These are phyloP conservation scores for Jaapia argillacea DNA, from an alignment of 768 basidiomycete species.

Conservation along the genomic window DNA sequence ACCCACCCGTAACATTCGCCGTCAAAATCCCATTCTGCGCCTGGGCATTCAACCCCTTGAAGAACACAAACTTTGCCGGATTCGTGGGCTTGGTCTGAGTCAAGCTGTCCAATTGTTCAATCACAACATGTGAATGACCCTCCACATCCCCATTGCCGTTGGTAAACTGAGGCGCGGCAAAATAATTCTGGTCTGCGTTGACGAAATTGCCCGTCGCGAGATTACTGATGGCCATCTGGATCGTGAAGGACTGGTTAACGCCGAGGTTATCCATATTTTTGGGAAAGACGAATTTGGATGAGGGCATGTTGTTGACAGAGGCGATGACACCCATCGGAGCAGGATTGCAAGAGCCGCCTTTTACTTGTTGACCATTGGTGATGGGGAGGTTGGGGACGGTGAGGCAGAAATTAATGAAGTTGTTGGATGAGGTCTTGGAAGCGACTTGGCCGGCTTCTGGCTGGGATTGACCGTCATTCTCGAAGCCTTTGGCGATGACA, in stretches of 20 bases:
- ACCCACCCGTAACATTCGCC: constrained; percentile 39
- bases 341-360: constrained; percentile 47
- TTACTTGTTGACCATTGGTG: constrained; percentile 50
- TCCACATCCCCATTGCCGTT: constrained; percentile 37
- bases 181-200: constrained; percentile 42
- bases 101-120: constrained; percentile 40
- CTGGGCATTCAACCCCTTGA: constrained; percentile 40
- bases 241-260: constrained; percentile 40
- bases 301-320: constrained; percentile 38
- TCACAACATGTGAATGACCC: constrained; percentile 56
- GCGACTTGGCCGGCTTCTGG: constrained; percentile 36
- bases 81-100: constrained; percentile 38
- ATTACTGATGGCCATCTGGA: constrained; percentile 35
- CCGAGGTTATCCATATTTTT: constrained; percentile 32
- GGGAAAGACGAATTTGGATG: constrained; percentile 41
- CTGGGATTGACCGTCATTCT: constrained; percentile 33
- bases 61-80: constrained; percentile 46
- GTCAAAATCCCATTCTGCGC: constrained; percentile 35
- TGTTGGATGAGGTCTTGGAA: constrained; percentile 55
- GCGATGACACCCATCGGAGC: constrained; percentile 53
- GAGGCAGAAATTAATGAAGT: constrained; percentile 64
- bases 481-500: constrained; percentile 48
- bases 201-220: constrained; percentile 48
- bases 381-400: constrained; percentile 37
- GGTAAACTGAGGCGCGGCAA: constrained; percentile 43